Evolutionary conservation across 2,329 filamentous ascomycete species (phyloP), one percentile per base, ranked within the genome.

Genomic region (Cladophialophora psammophila): DNA sequence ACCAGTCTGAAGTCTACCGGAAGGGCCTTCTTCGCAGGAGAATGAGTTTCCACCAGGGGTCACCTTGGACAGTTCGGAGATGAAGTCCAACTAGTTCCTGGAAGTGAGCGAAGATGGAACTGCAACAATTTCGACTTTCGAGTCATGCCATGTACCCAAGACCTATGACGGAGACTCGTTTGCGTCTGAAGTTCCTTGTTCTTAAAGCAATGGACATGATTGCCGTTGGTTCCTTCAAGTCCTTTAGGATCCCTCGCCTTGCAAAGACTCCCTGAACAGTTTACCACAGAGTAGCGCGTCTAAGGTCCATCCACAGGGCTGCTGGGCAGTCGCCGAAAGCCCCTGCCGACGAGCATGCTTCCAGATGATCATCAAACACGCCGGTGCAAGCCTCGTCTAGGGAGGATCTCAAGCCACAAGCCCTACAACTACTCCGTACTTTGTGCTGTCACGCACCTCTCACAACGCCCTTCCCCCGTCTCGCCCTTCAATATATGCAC

Each of bases 331-430:
- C 18, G 20, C 45, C 45, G 20, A 50, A 34, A 61, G 35, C 10
- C 34, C 34, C 26, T 63, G 26, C 52, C 50, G 52, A 12, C 36
- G 52, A 56, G 60, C 60, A 13, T 63, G 60, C 60, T 63, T 63
- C 60, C 34, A 52, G 60, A 63, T 56, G 50, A 63, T 63, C 60
- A 56, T 48, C 60, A 63, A 63, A 63, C 60, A 63, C 60, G 36
- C 52, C 60, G 38, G 50, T 56, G 60, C 60, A 56, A 56, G 52
- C 60, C 60, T 32, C 60, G 8, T 40, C n/a, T 35, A 13, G 31
- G 32, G 38, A 26, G 18, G 59, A 54, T 62, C 59, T 54, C 7
- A 54, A 62, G 59, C 60, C 60, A 55, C 60, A 20, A 63, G 59
- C 45, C 59, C 59, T 61, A 54, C 45, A 8, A 12, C 18, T 13